Conservation (phyloP, 352 stramenopile species). For the Pythium sukuiense region DNA sequence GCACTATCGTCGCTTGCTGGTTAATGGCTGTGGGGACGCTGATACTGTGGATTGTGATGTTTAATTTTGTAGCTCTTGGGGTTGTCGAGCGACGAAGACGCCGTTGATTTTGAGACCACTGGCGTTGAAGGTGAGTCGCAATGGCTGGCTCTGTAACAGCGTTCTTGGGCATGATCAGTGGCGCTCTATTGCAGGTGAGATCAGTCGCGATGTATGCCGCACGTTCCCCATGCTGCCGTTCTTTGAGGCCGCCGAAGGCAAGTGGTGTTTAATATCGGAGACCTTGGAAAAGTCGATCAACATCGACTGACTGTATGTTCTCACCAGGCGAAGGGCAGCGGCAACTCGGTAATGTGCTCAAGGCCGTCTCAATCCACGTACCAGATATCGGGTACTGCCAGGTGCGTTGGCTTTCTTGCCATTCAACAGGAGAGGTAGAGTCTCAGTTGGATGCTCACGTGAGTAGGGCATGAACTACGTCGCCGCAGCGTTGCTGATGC, state of each 20-base stretch:
- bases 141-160: too few species aligned
- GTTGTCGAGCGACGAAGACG: conserved; percentile 37
- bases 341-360: conserved; percentile 73
- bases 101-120: conserved; percentile 40
- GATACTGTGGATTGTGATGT: background rate
- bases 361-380: conserved; percentile 49
- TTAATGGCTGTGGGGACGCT: background rate
- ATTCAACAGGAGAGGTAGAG: background rate
- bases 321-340: conserved; percentile 47
- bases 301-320: background rate
- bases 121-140: conserved; percentile 52
- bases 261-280: background rate
- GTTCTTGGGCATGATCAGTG: background rate
- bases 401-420: conserved; percentile 27
- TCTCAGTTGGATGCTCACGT: background rate
- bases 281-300: background rate
- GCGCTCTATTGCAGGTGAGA: conserved; percentile 46
- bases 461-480: conserved; percentile 86
- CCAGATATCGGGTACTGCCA: conserved; percentile 79
- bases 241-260: conserved; percentile 41
- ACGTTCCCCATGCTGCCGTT: conserved; percentile 65
- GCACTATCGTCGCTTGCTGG: background rate
- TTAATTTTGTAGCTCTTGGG: conserved; percentile 37
- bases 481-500: conserved; percentile 54
- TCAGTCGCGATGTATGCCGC: conserved; percentile 65